These are phyloP conservation scores for Austroboletus niveus DNA, from an alignment of 1,284 basidiomycete species.

Conservation along the genomic window DNA sequence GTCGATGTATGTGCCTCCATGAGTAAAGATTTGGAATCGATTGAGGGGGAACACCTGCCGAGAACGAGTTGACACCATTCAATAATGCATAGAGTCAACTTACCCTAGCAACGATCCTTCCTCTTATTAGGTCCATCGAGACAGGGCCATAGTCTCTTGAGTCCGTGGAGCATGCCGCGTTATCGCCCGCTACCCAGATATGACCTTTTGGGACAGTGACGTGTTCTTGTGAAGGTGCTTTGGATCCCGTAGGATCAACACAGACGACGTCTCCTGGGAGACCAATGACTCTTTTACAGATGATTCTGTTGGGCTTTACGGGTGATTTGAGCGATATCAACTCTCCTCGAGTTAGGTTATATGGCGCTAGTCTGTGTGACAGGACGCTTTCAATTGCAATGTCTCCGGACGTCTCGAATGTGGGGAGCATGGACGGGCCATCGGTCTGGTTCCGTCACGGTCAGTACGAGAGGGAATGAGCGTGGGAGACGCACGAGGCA, in stretches of 20 bases:
- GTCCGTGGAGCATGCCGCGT: conserved; percentile 80
- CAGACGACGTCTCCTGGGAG: conserved; percentile 89
- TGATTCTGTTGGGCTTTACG: conserved; percentile 60
- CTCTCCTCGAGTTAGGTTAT: conserved; percentile 70
- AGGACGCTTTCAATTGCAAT: conserved; percentile 61
- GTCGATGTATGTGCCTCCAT: conserved; percentile 46
- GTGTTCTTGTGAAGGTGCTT: conserved; percentile 63
- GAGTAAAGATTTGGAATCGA: conserved; percentile 48
- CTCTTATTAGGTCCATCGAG: conserved; percentile 78
- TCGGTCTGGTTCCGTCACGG: conserved; percentile 38
- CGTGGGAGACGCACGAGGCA: conserved; percentile 42
- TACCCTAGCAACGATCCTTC: conserved; percentile 77
- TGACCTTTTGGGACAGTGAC: conserved; percentile 79
- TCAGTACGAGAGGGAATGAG: background rate
- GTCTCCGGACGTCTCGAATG: conserved; percentile 63
- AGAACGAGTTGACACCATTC: background rate
- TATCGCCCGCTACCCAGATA: conserved; percentile 94
- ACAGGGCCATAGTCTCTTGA: conserved; percentile 92
- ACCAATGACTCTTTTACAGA: conserved; percentile 92
- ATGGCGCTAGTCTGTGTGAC: conserved; percentile 53
- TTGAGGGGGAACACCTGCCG: conserved; percentile 54
- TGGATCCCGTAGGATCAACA: conserved; percentile 76
- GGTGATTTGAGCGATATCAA: conserved; percentile 80
- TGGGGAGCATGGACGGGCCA: conserved; percentile 90
- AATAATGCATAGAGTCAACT: conserved; percentile 21